Conservation (phyloP, 805 yeast genomes). For the Metschnikowia santaceciliae region DNA sequence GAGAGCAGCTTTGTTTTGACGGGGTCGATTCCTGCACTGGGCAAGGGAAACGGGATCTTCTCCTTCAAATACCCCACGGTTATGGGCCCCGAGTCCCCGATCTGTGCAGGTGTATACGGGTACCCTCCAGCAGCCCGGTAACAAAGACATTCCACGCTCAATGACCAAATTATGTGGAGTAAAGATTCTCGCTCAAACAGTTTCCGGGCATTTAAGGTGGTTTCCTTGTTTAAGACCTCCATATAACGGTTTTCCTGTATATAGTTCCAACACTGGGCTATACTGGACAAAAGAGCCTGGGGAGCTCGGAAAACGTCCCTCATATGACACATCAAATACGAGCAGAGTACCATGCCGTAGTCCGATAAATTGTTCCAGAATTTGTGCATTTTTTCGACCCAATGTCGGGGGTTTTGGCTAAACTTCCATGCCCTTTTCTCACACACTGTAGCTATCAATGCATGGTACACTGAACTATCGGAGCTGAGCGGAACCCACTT, state of each 20-base stretch:
- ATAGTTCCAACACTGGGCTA: conserved; percentile 18
- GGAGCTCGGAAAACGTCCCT: conserved; percentile 11
- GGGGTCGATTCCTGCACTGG: not conserved
- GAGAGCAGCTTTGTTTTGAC: not conserved
- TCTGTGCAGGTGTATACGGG: conserved; percentile 17
- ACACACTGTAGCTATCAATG: conserved; percentile 23
- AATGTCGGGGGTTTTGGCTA: conserved; percentile 17
- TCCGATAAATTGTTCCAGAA: conserved; percentile 26
- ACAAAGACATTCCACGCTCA: conserved; percentile 15
- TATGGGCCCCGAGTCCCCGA: not conserved
- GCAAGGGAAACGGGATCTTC: not conserved
- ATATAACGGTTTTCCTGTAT: conserved; percentile 19
- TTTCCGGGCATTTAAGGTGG: conserved; percentile 16
- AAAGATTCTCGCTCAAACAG: conserved; percentile 21
- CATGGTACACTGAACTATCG: conserved; percentile 24
- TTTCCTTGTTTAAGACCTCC: conserved; percentile 11
- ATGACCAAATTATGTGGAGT: conserved; percentile 24
- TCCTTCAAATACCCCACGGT: not conserved
- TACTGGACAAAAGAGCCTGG: conserved; percentile 12
- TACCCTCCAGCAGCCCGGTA: conserved; percentile 19
- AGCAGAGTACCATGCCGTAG: conserved; percentile 24
- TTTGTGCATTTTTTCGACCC: conserved; percentile 21
- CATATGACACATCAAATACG: conserved; percentile 18
- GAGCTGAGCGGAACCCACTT: conserved; percentile 18
- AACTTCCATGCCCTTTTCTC: conserved; percentile 3